These are phyloP conservation scores for Thamnidium elegans DNA, from an alignment of 192 early-diverging fungal species.

Conservation along the genomic window DNA sequence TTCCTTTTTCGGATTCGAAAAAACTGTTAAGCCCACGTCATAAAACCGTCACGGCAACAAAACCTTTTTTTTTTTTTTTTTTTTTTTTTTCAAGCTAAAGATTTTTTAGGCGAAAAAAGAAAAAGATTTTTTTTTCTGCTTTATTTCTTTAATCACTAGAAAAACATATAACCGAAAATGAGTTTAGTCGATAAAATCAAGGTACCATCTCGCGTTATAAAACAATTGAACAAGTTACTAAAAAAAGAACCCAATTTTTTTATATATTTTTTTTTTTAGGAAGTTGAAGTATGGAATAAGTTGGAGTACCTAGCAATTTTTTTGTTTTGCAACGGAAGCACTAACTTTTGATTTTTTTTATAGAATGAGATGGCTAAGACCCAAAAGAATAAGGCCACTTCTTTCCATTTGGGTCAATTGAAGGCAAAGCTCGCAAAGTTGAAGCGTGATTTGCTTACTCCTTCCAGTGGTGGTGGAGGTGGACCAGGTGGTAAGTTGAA, in stretches of 20 bases:
- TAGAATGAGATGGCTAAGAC: slow-evolving; percentile 86
- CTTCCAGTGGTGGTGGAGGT: slow-evolving; percentile 81
- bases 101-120: neutral
- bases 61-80: neutral
- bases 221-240: neutral
- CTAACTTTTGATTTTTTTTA: neutral
- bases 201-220: slow-evolving; percentile 14
- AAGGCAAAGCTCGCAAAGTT: slow-evolving; percentile 99
- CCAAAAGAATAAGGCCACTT: slow-evolving; percentile 96
- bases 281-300: slow-evolving; percentile 16
- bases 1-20: no score
- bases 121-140: neutral
- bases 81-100: neutral
- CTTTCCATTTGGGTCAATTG: slow-evolving; percentile 86
- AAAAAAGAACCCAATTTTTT: neutral
- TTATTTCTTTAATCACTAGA: neutral
- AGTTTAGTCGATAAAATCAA: slow-evolving; percentile 58
- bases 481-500: slow-evolving; percentile 65
- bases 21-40: no score
- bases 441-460: slow-evolving; percentile 89
- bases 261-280: slow-evolving; percentile 16
- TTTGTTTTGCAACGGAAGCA: neutral
- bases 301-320: neutral
- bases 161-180: slow-evolving; percentile 36
- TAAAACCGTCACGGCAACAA: neutral